A percentile compares a stretch with the other conserved stretches of the same genome.
phyloP scores from a whole-genome alignment of 495 filamentous ascomycete genomes.

The Parathielavia appendiculata region DNA sequence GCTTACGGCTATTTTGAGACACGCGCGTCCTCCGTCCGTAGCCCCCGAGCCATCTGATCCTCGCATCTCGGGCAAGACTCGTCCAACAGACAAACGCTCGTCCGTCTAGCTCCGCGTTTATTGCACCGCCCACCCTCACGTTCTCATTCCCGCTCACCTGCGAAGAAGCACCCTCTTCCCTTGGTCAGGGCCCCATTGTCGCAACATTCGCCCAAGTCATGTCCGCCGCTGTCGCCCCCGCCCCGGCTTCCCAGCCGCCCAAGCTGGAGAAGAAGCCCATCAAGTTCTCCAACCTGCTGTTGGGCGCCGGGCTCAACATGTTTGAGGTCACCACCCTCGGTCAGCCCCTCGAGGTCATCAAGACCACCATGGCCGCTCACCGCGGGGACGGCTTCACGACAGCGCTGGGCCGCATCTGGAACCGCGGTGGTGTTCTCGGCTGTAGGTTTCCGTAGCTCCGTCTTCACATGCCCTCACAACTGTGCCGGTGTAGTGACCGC shows the following conservation, averaged over 20 bases:
- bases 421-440: slow-evolving; percentile 87
- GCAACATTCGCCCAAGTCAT: slow-evolving; percentile 46
- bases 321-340: slow-evolving; percentile 73
- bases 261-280: slow-evolving; percentile 96
- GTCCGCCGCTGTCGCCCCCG: slow-evolving; percentile 54
- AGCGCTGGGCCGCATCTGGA: slow-evolving; percentile 83
- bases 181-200: slow-evolving; percentile 83
- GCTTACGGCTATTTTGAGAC: slow-evolving; percentile 1
- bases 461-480: not conserved
- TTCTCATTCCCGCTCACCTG: slow-evolving; percentile 32
- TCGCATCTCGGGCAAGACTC: not conserved
- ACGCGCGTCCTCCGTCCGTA: not conserved
- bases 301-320: slow-evolving; percentile 95
- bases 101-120: slow-evolving; percentile 6
- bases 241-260: slow-evolving; percentile 47
- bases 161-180: slow-evolving; percentile 82
- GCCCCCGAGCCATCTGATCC: not conserved
- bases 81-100: not conserved
- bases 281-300: slow-evolving; percentile 97
- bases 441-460: slow-evolving; percentile 58
- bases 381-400: slow-evolving; percentile 78
- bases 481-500: not conserved
- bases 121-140: slow-evolving; percentile 11
- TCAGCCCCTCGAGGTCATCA: slow-evolving; percentile 96
- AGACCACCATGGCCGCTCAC: slow-evolving; percentile 99